Evolutionary conservation across 257 asterid genomes (phyloP), one percentile per base, ranked within the genome.

Genomic region (Scutellaria baicalensis): DNA sequence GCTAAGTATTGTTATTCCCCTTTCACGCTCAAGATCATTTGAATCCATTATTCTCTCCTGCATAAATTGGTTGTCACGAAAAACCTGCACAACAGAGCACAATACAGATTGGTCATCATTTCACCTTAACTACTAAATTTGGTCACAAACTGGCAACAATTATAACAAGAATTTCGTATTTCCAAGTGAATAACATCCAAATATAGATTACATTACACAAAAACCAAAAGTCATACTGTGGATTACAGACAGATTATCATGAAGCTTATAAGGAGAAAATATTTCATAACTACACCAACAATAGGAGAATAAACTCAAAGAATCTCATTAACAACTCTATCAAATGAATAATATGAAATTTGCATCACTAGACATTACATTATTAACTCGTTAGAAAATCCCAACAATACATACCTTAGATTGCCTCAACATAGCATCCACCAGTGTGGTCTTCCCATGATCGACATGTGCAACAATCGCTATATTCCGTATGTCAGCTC

Each of bases 381-480:
- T 9, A 18, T 57, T 12, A 58, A 52, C 74, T 59, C 5, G 35
- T 47, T 38, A 6, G 50, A 59, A 60, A 71, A 62, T 8, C 49
- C 6, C 58, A 17, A 76, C 54, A 72, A 66, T 57, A 52, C 71
- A 60, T 73, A 93, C 99, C 94, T 93, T 93, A 71, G 99, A 82
- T 80, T 93, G 97, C 81, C 84, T 89, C 82, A 93, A 79, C 94
- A 93, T 88, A 59, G 96, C 83, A 86, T 93, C 99, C 68, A 93
- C 99, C 77, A 93, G 75, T 39, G 99, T 93, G 66, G 99, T 93
- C 87, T 93, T 93, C 80, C 99, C 99, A 63, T 93, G 99, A 83
- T 93, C 99, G 6, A 93, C 99, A 69, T 93, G 99, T n/a, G 99
- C 99, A 74, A 93, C 97, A 69, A 93, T 91, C 21, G 99, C 99